Percentiles rank a stretch among this genome's conserved stretches.
Conservation (phyloP, 1,139 yeast species). For the Ogataea hybrid region DNA sequence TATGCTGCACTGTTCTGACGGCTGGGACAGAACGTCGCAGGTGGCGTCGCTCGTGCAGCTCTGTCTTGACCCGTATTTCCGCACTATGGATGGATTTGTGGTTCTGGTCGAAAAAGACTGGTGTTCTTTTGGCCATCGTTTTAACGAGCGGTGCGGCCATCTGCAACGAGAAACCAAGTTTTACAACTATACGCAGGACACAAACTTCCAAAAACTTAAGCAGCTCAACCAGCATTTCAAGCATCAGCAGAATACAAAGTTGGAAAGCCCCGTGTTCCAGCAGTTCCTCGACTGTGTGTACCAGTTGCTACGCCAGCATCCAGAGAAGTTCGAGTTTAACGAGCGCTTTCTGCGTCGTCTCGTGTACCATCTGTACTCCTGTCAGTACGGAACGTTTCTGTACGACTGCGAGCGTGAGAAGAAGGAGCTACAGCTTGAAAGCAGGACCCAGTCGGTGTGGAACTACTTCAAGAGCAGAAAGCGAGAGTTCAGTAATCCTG, state of each 20-base stretch:
- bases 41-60: constrained; percentile 80
- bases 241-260: constrained; percentile 43
- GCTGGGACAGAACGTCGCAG: constrained; percentile 97
- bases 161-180: constrained; percentile 43
- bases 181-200: constrained; percentile 30
- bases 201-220: constrained; percentile 28
- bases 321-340: constrained; percentile 76
- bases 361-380: constrained; percentile 84
- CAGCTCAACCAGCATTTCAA: constrained; percentile 41
- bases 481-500: constrained; percentile 62
- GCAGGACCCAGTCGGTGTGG: constrained; percentile 81
- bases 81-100: constrained; percentile 87
- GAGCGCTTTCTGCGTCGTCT: constrained; percentile 82
- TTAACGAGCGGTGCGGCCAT: constrained; percentile 81
- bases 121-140: constrained; percentile 92
- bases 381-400: constrained; percentile 92
- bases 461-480: constrained; percentile 82
- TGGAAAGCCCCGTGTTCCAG: constrained; percentile 86
- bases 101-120: constrained; percentile 89
- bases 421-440: constrained; percentile 37
- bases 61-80: constrained; percentile 84
- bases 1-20: constrained; percentile 92
- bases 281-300: constrained; percentile 90
- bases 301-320: constrained; percentile 72
- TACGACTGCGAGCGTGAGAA: constrained; percentile 72